A percentile compares a stretch with the other conserved stretches of the same genome.
phyloP scores from a whole-genome alignment of 1,139 yeast species.

The Yamadazyma sp. region DNA sequence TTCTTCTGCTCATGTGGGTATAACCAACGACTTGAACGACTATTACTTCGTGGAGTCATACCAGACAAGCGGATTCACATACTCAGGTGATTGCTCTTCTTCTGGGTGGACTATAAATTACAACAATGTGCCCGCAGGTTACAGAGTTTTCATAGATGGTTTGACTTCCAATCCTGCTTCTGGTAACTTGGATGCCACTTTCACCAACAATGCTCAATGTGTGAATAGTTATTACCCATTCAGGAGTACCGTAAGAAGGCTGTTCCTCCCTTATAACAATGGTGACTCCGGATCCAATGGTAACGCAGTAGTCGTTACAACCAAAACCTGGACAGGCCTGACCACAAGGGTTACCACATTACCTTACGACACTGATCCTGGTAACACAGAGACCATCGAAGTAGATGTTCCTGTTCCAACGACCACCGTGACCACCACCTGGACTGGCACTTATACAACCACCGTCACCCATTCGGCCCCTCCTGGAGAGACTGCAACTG shows the following conservation, averaged over 20 bases:
- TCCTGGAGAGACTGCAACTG: conserved; percentile 7
- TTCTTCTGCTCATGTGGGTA: conserved; percentile 18
- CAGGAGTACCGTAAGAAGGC: conserved; percentile 2
- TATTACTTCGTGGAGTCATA: conserved; percentile 22
- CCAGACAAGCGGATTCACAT: conserved; percentile 4
- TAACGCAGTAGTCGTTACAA: conserved; percentile 20
- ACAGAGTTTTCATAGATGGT: conserved; percentile 28
- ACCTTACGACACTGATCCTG: conserved; percentile 17
- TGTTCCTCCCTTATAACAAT: conserved; percentile 9
- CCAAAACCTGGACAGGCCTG: conserved; percentile 25
- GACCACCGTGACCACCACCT: conserved; percentile 13
- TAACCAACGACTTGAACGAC: conserved; percentile 23
- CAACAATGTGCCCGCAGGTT: conserved; percentile 30
- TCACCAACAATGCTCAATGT: conserved; percentile 12
- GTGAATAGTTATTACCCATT: not conserved
- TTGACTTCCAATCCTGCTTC: conserved; percentile 7
- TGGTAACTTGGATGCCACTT: conserved; percentile 4
- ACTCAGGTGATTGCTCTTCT: conserved; percentile 18
- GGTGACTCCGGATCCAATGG: conserved; percentile 22
- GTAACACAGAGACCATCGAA: conserved; percentile 5
- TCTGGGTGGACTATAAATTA: conserved; percentile 16
- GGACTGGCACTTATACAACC: conserved; percentile 10
- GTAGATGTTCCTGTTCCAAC: conserved; percentile 16
- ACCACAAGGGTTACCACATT: conserved; percentile 22
- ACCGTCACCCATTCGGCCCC: conserved; percentile 5